Conservation (phyloP, 768 basidiomycete genomes). For the Rhizopogon vinicolor region DNA sequence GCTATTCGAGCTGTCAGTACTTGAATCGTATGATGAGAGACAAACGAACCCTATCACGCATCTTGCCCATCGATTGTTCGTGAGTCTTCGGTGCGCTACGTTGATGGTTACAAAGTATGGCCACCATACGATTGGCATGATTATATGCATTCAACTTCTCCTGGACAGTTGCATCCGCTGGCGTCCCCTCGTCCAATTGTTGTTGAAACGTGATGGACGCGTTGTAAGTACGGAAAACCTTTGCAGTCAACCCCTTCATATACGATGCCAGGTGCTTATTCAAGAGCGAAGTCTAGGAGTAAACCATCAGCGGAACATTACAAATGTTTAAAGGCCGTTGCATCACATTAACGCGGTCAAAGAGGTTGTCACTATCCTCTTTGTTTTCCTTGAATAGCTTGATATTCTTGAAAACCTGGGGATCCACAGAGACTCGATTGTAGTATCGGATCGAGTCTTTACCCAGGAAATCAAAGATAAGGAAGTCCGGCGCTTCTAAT, state of each 20-base stretch:
- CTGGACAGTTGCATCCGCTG: constrained; percentile 69
- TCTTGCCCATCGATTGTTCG: constrained; percentile 90
- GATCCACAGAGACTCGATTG: constrained; percentile 84
- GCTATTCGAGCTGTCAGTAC: constrained; percentile 39
- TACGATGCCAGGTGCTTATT: constrained; percentile 92
- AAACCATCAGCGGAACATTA: neutral
- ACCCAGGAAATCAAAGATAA: constrained; percentile 96
- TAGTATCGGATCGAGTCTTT: constrained; percentile 99
- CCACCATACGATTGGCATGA: constrained; percentile 94
- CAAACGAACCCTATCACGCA: constrained; percentile 76
- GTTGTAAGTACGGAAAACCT: constrained; percentile 99
- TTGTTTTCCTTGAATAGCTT: constrained; percentile 96
- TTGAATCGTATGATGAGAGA: neutral
- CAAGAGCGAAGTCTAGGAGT: constrained; percentile 63
- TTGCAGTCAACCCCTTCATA: constrained; percentile 98
- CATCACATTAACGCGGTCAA: constrained; percentile 87
- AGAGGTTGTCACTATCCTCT: constrained; percentile 80
- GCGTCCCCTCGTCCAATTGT: constrained; percentile 74
- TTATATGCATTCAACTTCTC: constrained; percentile 98
- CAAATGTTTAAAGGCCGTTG: constrained; percentile 1
- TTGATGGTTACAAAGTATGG: constrained; percentile 99
- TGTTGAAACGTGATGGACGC: constrained; percentile 95
- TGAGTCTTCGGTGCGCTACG: constrained; percentile 90
- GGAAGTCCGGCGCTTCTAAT: constrained; percentile 77
- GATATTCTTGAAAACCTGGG: constrained; percentile 97